Percentiles rank a stretch among this genome's conserved stretches.
These are phyloP conservation scores for Odonthalia washingtoniensis DNA, from an alignment of 31 red algal species.

Conservation along the genomic window DNA sequence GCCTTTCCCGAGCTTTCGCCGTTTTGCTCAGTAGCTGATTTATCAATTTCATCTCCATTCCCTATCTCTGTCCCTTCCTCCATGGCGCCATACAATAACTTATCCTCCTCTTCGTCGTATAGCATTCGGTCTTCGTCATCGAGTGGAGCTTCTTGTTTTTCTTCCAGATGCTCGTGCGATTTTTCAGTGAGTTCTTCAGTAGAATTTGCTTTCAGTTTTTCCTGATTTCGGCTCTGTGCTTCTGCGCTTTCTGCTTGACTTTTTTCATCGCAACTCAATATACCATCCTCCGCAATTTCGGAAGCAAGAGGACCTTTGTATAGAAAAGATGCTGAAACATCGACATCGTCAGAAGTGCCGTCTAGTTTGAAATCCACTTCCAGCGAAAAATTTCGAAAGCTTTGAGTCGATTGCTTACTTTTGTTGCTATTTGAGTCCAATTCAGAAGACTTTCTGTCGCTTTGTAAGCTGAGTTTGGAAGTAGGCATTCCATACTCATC, in stretches of 20 bases:
- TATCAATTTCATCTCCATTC: not conserved
- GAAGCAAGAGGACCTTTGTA: slow-evolving; percentile 68
- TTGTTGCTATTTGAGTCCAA: not conserved
- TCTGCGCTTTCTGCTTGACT: not conserved
- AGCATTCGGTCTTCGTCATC: slow-evolving; percentile 80
- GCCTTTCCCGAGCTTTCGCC: not conserved
- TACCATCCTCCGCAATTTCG: slow-evolving; percentile 55
- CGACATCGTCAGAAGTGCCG: not conserved
- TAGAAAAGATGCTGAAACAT: slow-evolving; percentile 46
- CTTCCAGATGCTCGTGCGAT: not conserved
- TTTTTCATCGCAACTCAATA: slow-evolving; percentile 29
- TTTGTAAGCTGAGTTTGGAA: not conserved
- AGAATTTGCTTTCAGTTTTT: not conserved
- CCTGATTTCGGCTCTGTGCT: slow-evolving; percentile 2
- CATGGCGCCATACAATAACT: slow-evolving; percentile 52
- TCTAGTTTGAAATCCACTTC: slow-evolving; percentile 26
- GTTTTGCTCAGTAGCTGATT: not conserved
- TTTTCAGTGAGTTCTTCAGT: not conserved
- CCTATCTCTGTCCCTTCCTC: not conserved
- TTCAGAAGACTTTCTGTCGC: not conserved
- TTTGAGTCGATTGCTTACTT: not conserved
- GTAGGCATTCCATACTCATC: slow-evolving; percentile 68
- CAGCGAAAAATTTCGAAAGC: slow-evolving; percentile 57
- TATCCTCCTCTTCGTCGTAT: slow-evolving; percentile 79
- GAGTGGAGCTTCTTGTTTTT: slow-evolving; percentile 20